phyloP scores from a whole-genome alignment of 768 basidiomycete species.

The Tephrocybe sp. region DNA sequence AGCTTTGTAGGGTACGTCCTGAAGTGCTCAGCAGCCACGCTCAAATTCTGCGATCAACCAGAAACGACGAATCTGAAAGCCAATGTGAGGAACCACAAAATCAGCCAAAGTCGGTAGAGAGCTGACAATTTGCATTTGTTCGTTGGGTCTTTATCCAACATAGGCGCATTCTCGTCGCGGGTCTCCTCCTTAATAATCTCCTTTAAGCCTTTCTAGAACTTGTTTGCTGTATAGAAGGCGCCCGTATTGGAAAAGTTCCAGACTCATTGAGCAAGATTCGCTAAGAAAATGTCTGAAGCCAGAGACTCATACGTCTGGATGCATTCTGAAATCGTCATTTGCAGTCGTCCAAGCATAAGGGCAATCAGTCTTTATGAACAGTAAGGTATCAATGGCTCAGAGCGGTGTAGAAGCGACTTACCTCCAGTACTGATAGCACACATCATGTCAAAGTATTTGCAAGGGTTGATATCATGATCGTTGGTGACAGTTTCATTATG shows the following conservation, averaged over 20 bases:
- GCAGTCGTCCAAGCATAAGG: slow-evolving; percentile 35
- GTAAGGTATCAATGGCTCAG: background rate
- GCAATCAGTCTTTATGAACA: slow-evolving; percentile 24
- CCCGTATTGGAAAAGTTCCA: slow-evolving; percentile 19
- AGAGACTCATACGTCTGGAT: slow-evolving; percentile 24
- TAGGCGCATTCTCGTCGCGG: slow-evolving; percentile 23
- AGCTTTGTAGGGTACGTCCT: slow-evolving; percentile 26
- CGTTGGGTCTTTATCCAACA: slow-evolving; percentile 21
- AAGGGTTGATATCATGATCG: slow-evolving; percentile 22
- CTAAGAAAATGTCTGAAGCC: slow-evolving; percentile 27
- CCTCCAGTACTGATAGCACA: slow-evolving; percentile 33
- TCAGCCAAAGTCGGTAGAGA: background rate
- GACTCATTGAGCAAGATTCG: slow-evolving; percentile 8
- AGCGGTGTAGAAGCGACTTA: slow-evolving; percentile 8
- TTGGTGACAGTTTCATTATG: slow-evolving; percentile 23
- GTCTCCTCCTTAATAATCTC: slow-evolving; percentile 20
- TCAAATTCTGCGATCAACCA: slow-evolving; percentile 21
- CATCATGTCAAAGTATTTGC: slow-evolving; percentile 34
- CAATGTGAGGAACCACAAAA: background rate
- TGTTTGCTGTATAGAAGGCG: slow-evolving; percentile 20
- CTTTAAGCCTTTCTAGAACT: slow-evolving; percentile 25
- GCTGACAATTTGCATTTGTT: slow-evolving; percentile 29
- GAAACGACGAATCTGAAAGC: slow-evolving; percentile 25
- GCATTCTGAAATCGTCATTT: slow-evolving; percentile 32
- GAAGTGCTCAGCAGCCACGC: slow-evolving; percentile 23